Percentiles rank a stretch among this genome's conserved stretches.
Conservation (phyloP, 2,329 filamentous ascomycete genomes). For the Trichophyton rubrum region DNA sequence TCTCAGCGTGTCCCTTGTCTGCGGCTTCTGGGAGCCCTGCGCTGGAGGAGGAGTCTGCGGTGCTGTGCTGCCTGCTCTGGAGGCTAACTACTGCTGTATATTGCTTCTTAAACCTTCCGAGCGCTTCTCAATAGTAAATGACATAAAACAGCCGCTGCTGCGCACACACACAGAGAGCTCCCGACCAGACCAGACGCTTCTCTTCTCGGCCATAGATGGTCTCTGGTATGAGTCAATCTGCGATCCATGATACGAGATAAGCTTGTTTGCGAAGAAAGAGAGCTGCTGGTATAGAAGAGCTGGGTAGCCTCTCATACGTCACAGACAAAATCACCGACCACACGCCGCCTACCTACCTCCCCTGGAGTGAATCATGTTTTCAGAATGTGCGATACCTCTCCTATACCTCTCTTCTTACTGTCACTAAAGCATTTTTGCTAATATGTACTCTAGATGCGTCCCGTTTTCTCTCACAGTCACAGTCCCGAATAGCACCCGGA, state of each 20-base stretch:
- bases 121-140: not conserved
- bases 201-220: not conserved
- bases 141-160: not conserved
- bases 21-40: not conserved
- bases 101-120: not conserved
- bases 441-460: conserved; percentile 61
- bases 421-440: not conserved
- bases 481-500: conserved; percentile 73
- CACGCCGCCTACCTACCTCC: not conserved
- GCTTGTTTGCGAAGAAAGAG: not conserved
- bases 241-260: not conserved
- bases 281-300: not conserved
- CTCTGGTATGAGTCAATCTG: not conserved
- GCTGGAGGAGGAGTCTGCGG: not conserved
- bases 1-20: not conserved
- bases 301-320: not conserved
- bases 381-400: conserved; percentile 12
- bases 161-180: not conserved
- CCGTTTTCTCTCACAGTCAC: conserved; percentile 88
- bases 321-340: not conserved
- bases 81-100: not conserved
- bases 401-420: not conserved
- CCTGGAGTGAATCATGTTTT: conserved; percentile 11
- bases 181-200: not conserved
- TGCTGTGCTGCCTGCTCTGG: not conserved